Evolutionary conservation across 148 eudicot genomes (phyloP), one percentile per base, ranked within the genome.

Genomic region (Tetragonia tetragonoides): DNA sequence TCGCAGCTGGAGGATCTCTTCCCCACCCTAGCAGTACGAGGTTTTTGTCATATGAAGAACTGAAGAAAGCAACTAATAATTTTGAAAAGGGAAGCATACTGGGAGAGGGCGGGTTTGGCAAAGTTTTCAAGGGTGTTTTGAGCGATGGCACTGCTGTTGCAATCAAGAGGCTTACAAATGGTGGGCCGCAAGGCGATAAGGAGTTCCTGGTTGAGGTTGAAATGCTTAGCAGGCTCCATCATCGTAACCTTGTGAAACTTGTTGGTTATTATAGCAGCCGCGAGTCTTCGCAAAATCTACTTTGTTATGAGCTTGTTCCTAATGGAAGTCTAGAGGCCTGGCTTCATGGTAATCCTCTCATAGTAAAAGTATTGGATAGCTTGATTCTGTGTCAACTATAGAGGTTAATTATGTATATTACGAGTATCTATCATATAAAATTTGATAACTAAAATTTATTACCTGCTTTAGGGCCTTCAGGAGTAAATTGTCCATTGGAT

Each of bases 61-160:
- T 95, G 68, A 92, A 87, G 81, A 88, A 87, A 87, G 97, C 97
- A 51, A 95, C 99, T 41, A 95, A 95, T 78, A 88, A 91, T 83
- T 95, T 95, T 79, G 96, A 91, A 77, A 64, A 87, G 53, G 80
- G 88, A 23, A 91, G 94, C 74, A 76, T 95, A 75, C 88, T 95
- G 42, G 99, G 99, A 71, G 99, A 95, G 89, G 99, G 99, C 81
- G 97, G 99, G 24, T 95, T 93, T 87, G 99, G 99, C 64, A 88
- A 78, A 84, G 99, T 95, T 77, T 95, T 85, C 78, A 93, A 90
- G 87, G 99, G 99, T 49, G 86, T 90, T 28, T 75, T 95, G 78
- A 91, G 85, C 66, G 99, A 95, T 77, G 99, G 99, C 49, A 95
- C 93, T 11, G 85, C 90, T 75, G 99, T 95, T 46, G 99, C 99